phyloP scores from a whole-genome alignment of 306 rosid species.

The Trifolium pratense region DNA sequence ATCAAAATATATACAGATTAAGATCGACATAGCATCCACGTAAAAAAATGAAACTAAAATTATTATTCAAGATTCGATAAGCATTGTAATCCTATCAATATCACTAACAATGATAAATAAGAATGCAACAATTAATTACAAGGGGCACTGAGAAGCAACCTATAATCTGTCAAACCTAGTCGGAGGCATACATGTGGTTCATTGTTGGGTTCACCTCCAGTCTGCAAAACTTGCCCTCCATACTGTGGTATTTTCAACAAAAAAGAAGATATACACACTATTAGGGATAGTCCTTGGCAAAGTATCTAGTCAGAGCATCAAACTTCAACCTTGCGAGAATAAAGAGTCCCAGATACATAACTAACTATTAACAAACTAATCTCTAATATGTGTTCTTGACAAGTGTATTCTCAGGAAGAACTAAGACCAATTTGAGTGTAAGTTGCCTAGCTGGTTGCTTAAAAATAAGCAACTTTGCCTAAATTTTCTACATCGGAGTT shows the following conservation, averaged over 20 bases:
- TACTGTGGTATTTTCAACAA: conserved; percentile 56
- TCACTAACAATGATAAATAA: conserved; percentile 19
- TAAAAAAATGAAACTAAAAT: conserved; percentile 12
- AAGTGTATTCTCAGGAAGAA: no score
- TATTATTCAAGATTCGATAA: conserved; percentile 17
- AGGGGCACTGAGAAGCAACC: conserved; percentile 55
- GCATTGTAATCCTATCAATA: conserved; percentile 15
- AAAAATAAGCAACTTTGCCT: no score
- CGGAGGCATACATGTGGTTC: conserved; percentile 68
- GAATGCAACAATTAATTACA: conserved; percentile 23
- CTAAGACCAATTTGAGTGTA: no score
- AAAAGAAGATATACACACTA: background rate
- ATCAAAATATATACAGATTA: conserved; percentile 9
- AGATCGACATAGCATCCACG: conserved; percentile 5
- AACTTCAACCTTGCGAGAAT: conserved; percentile 18
- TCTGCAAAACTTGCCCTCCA: conserved; percentile 56
- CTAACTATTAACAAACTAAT: no score
- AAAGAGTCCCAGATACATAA: background rate
- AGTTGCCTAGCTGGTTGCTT: no score
- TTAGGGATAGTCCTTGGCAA: conserved; percentile 19
- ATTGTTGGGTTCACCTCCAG: conserved; percentile 50
- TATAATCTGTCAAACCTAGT: conserved; percentile 91
- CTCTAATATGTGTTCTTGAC: no score
- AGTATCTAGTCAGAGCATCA: background rate
- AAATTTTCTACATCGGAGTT: no score